phyloP scores from a whole-genome alignment of 257 asterid species.

The Sherardia arvensis region DNA sequence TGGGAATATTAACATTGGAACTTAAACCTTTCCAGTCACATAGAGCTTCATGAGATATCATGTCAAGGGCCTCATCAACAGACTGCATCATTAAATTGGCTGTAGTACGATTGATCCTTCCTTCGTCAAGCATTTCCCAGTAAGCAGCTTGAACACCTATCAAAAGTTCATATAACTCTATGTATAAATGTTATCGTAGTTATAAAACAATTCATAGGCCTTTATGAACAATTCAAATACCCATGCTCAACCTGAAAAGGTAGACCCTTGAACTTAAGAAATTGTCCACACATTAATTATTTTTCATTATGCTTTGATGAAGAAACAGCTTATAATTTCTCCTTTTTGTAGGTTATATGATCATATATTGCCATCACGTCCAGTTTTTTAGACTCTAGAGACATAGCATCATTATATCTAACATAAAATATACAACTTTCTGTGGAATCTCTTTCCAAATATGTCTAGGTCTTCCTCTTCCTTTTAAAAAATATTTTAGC shows the following conservation, averaged over 20 bases:
- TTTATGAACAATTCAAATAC: background rate
- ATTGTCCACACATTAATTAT: background rate
- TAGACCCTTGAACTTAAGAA: background rate
- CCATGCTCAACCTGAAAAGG: background rate
- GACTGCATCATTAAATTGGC: conserved; percentile 86
- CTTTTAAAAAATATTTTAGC: background rate
- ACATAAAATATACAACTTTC: background rate
- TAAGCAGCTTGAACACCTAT: conserved; percentile 95
- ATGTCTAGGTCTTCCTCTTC: background rate
- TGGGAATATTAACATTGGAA: conserved; percentile 64
- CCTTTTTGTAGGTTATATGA: background rate
- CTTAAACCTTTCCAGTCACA: conserved; percentile 83
- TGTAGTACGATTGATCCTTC: conserved; percentile 75
- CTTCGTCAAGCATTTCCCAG: conserved; percentile 98
- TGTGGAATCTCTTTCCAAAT: background rate
- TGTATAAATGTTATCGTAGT: background rate
- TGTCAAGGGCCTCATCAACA: conserved; percentile 89
- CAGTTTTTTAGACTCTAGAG: background rate
- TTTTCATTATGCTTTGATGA: background rate
- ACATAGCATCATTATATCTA: background rate
- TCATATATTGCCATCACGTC: background rate
- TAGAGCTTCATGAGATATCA: conserved; percentile 47
- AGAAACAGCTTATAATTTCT: too few species aligned
- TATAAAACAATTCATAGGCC: background rate
- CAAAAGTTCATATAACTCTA: conserved; percentile 2